Percentiles rank a stretch among this genome's conserved stretches.
Evolutionary conservation across 805 yeast species (phyloP).

Genomic region (Osmozyma mogii): DNA sequence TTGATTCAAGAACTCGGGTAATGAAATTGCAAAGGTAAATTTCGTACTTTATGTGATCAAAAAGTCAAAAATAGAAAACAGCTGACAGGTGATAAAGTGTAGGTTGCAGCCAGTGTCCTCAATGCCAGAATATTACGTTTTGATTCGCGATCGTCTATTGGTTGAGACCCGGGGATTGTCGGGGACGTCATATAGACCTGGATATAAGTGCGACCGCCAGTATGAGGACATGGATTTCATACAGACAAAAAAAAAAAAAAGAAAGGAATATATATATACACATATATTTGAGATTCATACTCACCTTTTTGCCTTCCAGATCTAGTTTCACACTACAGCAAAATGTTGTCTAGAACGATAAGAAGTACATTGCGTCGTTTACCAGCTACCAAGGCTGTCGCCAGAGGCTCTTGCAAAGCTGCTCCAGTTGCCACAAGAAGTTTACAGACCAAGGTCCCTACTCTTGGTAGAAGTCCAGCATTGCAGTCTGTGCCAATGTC

Average conservation of each 20-base stretch:
- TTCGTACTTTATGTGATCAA: too few species aligned
- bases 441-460: not conserved
- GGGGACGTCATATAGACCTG: too few species aligned
- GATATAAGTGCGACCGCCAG: too few species aligned
- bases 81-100: too few species aligned
- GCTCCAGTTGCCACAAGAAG: too few species aligned
- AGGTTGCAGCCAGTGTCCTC: too few species aligned
- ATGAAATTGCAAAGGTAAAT: too few species aligned
- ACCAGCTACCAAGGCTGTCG: conserved; percentile 11
- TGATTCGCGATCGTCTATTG: conserved; percentile 13
- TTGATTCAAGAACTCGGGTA: too few species aligned
- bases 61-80: too few species aligned
- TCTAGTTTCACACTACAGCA: conserved; percentile 1
- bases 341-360: conserved; percentile 29
- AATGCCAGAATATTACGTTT: too few species aligned
- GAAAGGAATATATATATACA: not conserved
- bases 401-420: too few species aligned
- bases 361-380: conserved; percentile 22
- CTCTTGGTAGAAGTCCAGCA: conserved; percentile 2
- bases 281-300: not conserved
- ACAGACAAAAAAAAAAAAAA: conserved; percentile 1
- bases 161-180: conserved; percentile 12
- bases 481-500: conserved; percentile 14
- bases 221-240: too few species aligned
- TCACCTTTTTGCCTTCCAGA: not conserved